Conservation (phyloP, 1,284 basidiomycete species). For the Austroboletus niveus region DNA sequence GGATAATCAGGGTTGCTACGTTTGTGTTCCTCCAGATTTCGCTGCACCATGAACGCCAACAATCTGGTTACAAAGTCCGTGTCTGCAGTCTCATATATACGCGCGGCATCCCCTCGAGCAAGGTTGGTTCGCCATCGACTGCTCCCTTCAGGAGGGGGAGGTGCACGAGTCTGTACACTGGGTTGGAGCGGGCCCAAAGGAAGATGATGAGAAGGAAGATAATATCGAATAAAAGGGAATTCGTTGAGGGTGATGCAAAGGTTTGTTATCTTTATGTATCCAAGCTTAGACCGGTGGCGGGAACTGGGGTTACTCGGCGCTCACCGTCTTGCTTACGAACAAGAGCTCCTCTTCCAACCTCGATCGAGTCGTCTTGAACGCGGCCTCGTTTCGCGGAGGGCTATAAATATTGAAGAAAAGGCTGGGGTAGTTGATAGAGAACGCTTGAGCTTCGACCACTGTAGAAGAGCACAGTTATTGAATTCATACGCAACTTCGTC, state of each 20-base stretch:
- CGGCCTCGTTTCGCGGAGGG: conserved; percentile 68
- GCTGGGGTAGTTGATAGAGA: conserved; percentile 73
- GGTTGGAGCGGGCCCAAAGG: conserved; percentile 86
- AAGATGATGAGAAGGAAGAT: conserved; percentile 79
- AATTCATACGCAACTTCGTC: conserved; percentile 11
- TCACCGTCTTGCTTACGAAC: conserved; percentile 68
- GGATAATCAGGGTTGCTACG: conserved; percentile 84
- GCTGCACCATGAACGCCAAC: conserved; percentile 81
- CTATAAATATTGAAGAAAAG: conserved; percentile 87
- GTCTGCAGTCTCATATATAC: conserved; percentile 64
- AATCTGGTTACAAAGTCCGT: conserved; percentile 74
- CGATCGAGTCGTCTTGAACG: conserved; percentile 58
- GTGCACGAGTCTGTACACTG: conserved; percentile 53
- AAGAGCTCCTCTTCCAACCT: conserved; percentile 82
- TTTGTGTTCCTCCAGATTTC: conserved; percentile 82
- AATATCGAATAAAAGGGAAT: conserved; percentile 93
- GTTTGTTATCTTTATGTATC: conserved; percentile 70
- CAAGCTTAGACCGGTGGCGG: conserved; percentile 5
- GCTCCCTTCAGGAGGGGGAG: conserved; percentile 61
- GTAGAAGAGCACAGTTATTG: conserved; percentile 1
- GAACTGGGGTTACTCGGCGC: conserved; percentile 11
- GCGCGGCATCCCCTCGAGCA: conserved; percentile 62
- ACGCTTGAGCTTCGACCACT: conserved; percentile 85
- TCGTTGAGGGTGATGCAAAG: conserved; percentile 91
- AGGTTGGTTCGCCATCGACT: conserved; percentile 72